Evolutionary conservation across 768 basidiomycete species (phyloP).

Genomic region (Lepiota venenata): DNA sequence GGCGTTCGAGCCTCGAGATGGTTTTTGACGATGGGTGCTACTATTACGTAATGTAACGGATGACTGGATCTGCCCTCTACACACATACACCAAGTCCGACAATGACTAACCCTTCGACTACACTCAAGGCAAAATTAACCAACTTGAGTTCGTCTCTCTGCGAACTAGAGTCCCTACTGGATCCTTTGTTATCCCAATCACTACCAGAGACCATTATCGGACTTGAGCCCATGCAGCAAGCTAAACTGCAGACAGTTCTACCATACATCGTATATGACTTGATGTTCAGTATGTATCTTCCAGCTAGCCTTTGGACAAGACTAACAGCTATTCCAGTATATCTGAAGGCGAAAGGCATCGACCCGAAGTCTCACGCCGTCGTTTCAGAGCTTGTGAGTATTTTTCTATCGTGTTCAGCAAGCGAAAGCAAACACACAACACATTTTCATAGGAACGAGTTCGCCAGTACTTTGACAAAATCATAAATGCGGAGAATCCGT

Average conservation of each 20-base stretch:
- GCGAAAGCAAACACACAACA: not conserved
- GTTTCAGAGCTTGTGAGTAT: conserved; percentile 61
- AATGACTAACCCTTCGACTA: conserved; percentile 46
- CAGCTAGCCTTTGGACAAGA: not conserved
- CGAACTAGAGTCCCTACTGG: conserved; percentile 63
- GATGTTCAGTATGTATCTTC: conserved; percentile 67
- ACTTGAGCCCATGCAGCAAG: conserved; percentile 74
- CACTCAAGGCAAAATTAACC: conserved; percentile 44
- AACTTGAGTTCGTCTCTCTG: conserved; percentile 57
- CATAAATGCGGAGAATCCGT: conserved; percentile 66
- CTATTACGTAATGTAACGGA: not conserved
- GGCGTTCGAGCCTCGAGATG: conserved; percentile 24
- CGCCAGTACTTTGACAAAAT: conserved; percentile 84
- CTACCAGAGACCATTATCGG: conserved; percentile 63
- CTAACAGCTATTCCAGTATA: conserved; percentile 51
- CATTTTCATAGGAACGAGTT: conserved; percentile 58
- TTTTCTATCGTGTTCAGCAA: not conserved
- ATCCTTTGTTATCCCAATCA: conserved; percentile 63
- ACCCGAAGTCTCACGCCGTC: conserved; percentile 77
- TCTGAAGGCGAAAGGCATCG: conserved; percentile 74
- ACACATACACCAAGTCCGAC: no score
- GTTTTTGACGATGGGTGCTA: not conserved
- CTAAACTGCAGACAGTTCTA: conserved; percentile 73
- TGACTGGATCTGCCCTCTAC: not conserved
- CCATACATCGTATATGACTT: conserved; percentile 87